These are phyloP conservation scores for Auxenochlorella pyrenoidosa DNA, from an alignment of 139 green algal genomes.

Conservation along the genomic window DNA sequence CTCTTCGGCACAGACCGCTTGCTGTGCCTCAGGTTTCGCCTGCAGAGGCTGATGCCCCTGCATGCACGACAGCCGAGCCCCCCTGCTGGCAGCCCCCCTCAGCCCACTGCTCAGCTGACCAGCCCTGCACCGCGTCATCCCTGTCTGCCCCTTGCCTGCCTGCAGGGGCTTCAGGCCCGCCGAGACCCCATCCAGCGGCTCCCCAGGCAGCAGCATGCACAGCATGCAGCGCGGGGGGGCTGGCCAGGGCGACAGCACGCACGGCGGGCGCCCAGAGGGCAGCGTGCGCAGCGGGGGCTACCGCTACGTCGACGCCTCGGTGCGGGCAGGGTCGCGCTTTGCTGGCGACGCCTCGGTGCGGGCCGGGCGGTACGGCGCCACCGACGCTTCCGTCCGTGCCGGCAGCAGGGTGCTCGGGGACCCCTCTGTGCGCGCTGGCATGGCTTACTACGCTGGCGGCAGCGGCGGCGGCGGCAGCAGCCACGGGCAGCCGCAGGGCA, in stretches of 20 bases:
- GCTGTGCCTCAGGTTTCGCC: no score
- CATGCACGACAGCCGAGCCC: not conserved
- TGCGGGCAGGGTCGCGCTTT: not conserved
- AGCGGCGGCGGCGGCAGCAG: not conserved
- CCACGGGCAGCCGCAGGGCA: not conserved
- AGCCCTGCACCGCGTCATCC: no score
- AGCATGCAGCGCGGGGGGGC: not conserved
- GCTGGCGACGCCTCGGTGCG: conserved; percentile 30
- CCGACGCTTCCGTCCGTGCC: not conserved
- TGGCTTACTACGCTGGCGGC: not conserved
- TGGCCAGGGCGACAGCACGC: not conserved
- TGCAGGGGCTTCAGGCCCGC: no score
- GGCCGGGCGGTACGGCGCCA: conserved; percentile 10
- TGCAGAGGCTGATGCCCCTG: not conserved
- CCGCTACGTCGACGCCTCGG: conserved; percentile 17
- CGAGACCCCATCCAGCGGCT: not conserved
- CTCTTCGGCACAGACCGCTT: no score
- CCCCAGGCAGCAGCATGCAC: conserved; percentile 28
- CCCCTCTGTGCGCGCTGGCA: not conserved
- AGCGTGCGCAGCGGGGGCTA: conserved; percentile 12
- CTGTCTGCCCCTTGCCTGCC: no score
- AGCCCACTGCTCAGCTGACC: no score
- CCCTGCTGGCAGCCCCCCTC: no score
- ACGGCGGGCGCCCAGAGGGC: not conserved
- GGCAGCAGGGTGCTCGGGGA: not conserved